Percentiles rank a stretch among this genome's conserved stretches.
Evolutionary conservation across 345 rosid genomes (phyloP).

Genomic region (Lagerstroemia speciosa): DNA sequence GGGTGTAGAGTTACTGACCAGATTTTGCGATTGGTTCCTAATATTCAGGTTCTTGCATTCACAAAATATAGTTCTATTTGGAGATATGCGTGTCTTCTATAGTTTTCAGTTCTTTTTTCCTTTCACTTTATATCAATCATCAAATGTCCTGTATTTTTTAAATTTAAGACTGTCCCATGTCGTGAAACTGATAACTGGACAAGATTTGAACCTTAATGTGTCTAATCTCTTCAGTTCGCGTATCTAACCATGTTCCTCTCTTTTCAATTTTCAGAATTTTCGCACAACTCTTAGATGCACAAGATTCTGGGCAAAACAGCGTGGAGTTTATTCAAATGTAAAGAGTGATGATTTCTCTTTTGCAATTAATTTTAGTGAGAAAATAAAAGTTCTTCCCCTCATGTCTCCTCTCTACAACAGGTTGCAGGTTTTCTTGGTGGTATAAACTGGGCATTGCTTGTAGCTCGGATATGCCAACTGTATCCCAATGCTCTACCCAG

Average conservation of each 20-base stretch:
- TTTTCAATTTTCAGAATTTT: constrained; percentile 45
- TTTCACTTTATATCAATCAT: background rate
- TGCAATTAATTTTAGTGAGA: background rate
- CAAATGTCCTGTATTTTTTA: background rate
- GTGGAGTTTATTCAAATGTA: constrained; percentile 98
- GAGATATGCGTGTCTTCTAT: background rate
- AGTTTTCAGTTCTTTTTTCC: background rate
- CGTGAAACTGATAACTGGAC: no score
- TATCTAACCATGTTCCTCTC: no score
- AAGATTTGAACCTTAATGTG: no score
- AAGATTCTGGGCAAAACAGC: constrained; percentile 94
- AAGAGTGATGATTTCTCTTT: constrained; percentile 5
- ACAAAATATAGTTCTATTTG: background rate
- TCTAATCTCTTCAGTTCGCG: no score
- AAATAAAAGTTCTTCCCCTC: constrained; percentile 2
- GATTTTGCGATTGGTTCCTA: constrained; percentile 91
- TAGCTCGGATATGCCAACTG: constrained; percentile 96
- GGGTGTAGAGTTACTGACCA: constrained; percentile 99
- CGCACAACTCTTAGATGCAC: constrained; percentile 90
- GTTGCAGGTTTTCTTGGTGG: constrained; percentile 99
- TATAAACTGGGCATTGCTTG: constrained; percentile 96
- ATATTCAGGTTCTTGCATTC: constrained; percentile 57
- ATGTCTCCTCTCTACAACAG: constrained; percentile 29
- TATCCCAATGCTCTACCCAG: constrained; percentile 94
- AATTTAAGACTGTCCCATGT: no score